These are phyloP conservation scores for Phytophthora uliginosa DNA, from an alignment of 352 stramenopile genomes.

Conservation along the genomic window DNA sequence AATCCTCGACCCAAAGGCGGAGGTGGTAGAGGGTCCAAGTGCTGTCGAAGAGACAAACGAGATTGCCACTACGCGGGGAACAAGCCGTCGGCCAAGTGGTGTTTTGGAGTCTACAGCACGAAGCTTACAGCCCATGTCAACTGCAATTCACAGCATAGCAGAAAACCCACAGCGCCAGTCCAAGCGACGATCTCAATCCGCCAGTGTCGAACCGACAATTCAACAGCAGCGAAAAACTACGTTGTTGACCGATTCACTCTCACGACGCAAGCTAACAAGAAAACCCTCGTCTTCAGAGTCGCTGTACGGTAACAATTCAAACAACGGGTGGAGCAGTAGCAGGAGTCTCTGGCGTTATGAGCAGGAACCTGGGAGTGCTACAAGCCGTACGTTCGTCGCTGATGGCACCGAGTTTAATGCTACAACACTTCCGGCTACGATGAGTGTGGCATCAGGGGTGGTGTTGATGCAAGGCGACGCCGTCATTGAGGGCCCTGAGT, in stretches of 20 bases:
- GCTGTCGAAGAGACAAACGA: background rate
- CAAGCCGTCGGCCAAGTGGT: conserved; percentile 4
- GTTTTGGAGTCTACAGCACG: conserved; percentile 8
- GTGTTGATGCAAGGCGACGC: conserved; percentile 53
- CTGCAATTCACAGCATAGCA: conserved; percentile 27
- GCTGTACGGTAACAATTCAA: conserved; percentile 5
- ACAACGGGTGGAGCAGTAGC: conserved; percentile 17
- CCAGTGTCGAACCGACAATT: conserved; percentile 2
- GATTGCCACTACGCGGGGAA: conserved; percentile 1
- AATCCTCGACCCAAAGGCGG: conserved; percentile 26
- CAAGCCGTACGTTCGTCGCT: conserved; percentile 30
- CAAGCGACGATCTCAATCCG: conserved; percentile 27
- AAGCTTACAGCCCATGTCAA: conserved; percentile 13
- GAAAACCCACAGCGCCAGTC: conserved; percentile 25
- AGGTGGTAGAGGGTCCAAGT: background rate
- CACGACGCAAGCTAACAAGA: conserved; percentile 20
- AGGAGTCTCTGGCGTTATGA: conserved; percentile 42
- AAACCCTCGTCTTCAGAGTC: conserved; percentile 25
- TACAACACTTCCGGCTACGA: conserved; percentile 27
- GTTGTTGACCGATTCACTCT: conserved; percentile 38
- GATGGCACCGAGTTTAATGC: conserved; percentile 39
- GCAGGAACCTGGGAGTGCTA: conserved; percentile 14
- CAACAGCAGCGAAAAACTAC: conserved; percentile 26
- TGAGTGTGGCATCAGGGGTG: conserved; percentile 53
- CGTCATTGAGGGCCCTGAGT: conserved; percentile 50